Evolutionary conservation across 441 rosid genomes (phyloP), one percentile per base, ranked within the genome.

Genomic region (Biscutella auriculata): DNA sequence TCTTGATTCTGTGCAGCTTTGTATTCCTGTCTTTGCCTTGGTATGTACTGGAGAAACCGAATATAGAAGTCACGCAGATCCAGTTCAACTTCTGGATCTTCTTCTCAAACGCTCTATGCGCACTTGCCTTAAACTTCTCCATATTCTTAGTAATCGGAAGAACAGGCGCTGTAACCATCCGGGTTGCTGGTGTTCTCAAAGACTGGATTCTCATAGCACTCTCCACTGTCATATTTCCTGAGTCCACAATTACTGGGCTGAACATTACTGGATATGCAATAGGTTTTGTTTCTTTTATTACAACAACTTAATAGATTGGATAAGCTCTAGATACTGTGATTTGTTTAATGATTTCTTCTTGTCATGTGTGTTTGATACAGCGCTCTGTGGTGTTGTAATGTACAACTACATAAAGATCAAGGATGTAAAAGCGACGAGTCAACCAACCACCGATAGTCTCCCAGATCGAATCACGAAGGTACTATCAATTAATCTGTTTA

Each of bases 161-260:
- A 80, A 94, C 97, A 23, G 97, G 99, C 60, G 99, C 99, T 1
- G 96, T 94, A 44, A 90, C 96, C 29, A 80, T 94, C 59, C 81
- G 99, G 65, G 99, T 94, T 53, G 99, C 99, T 65, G 99, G 99
- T 35, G 99, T 94, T 58, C 80, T 94, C 58, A 94, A 94, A 74
- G 99, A 94, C 77, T 94, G 99, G 99, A 94, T 94, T 76, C 81
- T 94, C 55, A 94, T 94, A 69, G 96, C 99, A 51, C 97, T 94
- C 56, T 94, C 99, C n/a, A 90, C 95, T n/a, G 83, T 94, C 71
- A 79, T 94, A 62, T 94, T 94, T 53, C 99, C 96, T 0, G 97
- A 94, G 74, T 94, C 99, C 36, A 73, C 89, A 15, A 94, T 94
- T 71, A 94, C 97, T 1, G 92, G 95, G 64, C 72, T 94, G 60